Evolutionary conservation across 2,329 filamentous ascomycete species (phyloP).

Genomic region (Ascochyta rabiei): DNA sequence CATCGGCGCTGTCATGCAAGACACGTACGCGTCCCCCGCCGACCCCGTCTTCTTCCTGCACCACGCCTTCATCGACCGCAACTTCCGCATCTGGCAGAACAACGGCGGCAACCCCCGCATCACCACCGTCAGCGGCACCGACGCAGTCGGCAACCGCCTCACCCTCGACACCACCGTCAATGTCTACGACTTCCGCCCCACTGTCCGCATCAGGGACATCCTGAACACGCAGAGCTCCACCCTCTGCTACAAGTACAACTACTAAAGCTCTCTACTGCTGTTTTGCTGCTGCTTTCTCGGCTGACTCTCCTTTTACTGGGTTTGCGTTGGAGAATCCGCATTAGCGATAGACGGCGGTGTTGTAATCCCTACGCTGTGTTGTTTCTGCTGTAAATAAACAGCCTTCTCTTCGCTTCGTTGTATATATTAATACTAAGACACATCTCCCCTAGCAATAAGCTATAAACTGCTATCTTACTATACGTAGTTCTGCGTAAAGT

Average conservation of each 20-base stretch:
- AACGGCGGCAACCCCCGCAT: slow-evolving; percentile 27
- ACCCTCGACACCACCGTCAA: slow-evolving; percentile 37
- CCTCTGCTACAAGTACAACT: slow-evolving; percentile 47
- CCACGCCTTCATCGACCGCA: slow-evolving; percentile 57
- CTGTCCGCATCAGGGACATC: slow-evolving; percentile 38
- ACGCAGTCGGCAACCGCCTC: slow-evolving; percentile 27
- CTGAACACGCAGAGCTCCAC: slow-evolving; percentile 33
- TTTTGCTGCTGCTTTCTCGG: too few relatives aligned
- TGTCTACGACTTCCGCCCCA: slow-evolving; percentile 35
- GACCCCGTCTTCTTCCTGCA: slow-evolving; percentile 57
- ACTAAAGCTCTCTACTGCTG: slow-evolving; percentile 26
- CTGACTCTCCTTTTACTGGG: too few relatives aligned
- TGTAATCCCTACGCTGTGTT: too few relatives aligned
- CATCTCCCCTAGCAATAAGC: not conserved
- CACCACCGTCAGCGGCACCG: slow-evolving; percentile 50
- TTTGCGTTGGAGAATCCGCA: too few relatives aligned
- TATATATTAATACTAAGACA: slow-evolving; percentile 10
- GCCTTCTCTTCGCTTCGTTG: not conserved
- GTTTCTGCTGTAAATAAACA: slow-evolving; percentile 2
- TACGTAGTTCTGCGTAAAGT: too few relatives aligned
- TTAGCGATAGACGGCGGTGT: too few relatives aligned
- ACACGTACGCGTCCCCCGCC: slow-evolving; percentile 40
- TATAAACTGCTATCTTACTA: too few relatives aligned
- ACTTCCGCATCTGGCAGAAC: slow-evolving; percentile 59
- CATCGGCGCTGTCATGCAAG: slow-evolving; percentile 44